These are phyloP conservation scores for Podospora tetraspora DNA, from an alignment of 495 filamentous ascomycete species.

Conservation along the genomic window DNA sequence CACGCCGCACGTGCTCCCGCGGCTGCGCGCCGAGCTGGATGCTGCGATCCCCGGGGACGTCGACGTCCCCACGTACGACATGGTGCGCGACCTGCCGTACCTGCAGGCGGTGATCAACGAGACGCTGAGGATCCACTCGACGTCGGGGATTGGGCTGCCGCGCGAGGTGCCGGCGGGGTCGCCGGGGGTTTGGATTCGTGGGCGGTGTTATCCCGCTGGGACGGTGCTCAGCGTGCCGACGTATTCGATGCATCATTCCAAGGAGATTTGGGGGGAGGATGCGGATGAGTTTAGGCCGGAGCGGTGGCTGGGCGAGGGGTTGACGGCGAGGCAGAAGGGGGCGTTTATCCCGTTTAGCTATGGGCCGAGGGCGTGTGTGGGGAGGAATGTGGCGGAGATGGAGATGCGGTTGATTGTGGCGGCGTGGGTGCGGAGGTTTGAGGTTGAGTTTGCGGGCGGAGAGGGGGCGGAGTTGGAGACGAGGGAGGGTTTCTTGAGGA, in stretches of 20 bases:
- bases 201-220: constrained; percentile 64
- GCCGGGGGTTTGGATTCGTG: constrained; percentile 38
- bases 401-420: constrained; percentile 76
- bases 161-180: constrained; percentile 65
- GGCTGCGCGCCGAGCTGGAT: constrained; percentile 70
- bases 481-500: constrained; percentile 82
- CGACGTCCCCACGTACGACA: constrained; percentile 62
- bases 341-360: constrained; percentile 83
- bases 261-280: constrained; percentile 76
- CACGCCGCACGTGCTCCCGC: constrained; percentile 65
- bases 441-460: constrained; percentile 52
- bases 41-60: constrained; percentile 54
- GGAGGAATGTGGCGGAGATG: constrained; percentile 89
- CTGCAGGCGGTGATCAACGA: constrained; percentile 79
- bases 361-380: constrained; percentile 77
- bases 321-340: constrained; percentile 63
- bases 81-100: constrained; percentile 72
- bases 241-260: constrained; percentile 82
- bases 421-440: constrained; percentile 70
- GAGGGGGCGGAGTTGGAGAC: constrained; percentile 70
- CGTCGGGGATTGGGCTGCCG: constrained; percentile 82
- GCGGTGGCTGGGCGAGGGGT: constrained; percentile 53
- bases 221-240: constrained; percentile 79
- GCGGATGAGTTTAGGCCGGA: constrained; percentile 74
- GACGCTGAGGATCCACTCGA: constrained; percentile 84